These are phyloP conservation scores for Diplogelasinospora grovesii DNA, from an alignment of 495 filamentous ascomycete genomes.

Conservation along the genomic window DNA sequence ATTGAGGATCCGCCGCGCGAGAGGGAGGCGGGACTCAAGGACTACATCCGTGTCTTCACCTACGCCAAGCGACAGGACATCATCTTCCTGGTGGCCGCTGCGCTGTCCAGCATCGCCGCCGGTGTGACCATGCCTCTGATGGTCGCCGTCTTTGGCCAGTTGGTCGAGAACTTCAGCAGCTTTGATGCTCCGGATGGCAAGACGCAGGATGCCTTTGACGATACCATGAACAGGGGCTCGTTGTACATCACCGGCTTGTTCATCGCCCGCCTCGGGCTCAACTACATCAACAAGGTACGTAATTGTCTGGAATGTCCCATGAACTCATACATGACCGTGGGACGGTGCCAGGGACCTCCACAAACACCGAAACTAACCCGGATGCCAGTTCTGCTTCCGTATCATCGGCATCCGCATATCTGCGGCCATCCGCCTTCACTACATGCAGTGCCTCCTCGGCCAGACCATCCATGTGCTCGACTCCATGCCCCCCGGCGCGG, in stretches of 20 bases:
- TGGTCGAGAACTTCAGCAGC: background rate
- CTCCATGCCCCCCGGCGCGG: slow-evolving; percentile 29
- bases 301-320: background rate
- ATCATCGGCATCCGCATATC: slow-evolving; percentile 33
- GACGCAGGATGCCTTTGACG: background rate
- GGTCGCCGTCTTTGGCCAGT: slow-evolving; percentile 38
- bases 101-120: too few relatives aligned
- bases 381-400: slow-evolving; percentile 27
- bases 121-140: slow-evolving; percentile 34
- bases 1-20: too few relatives aligned
- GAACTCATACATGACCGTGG: too few relatives aligned
- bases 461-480: slow-evolving; percentile 35
- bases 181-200: background rate
- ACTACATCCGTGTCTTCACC: too few relatives aligned
- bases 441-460: slow-evolving; percentile 28
- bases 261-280: slow-evolving; percentile 35
- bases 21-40: too few relatives aligned
- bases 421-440: slow-evolving; percentile 27
- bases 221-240: slow-evolving; percentile 1
- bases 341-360: too few relatives aligned
- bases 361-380: too few relatives aligned
- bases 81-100: too few relatives aligned
- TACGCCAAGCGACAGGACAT: too few relatives aligned
- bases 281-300: slow-evolving; percentile 8
- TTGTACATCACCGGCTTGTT: slow-evolving; percentile 46